phyloP scores from a whole-genome alignment of 2,329 filamentous ascomycete genomes.

The Atkinsonella hypoxylon region DNA sequence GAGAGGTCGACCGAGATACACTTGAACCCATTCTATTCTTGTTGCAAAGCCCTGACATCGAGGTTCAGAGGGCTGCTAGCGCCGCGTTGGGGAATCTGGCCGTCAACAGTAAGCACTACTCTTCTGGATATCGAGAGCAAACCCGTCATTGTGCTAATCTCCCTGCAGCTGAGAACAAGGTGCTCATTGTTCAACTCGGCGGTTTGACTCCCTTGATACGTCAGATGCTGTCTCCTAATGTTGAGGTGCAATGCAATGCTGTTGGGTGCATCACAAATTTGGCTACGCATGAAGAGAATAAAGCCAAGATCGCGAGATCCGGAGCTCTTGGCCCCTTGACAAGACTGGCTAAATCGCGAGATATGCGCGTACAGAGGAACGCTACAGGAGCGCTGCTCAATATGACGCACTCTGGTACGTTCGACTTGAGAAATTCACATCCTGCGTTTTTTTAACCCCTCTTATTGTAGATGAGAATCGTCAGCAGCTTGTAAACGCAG shows the following conservation, averaged over 20 bases:
- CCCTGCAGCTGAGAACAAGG: slow-evolving; percentile 85
- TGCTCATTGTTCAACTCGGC: slow-evolving; percentile 84
- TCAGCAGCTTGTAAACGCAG: slow-evolving; percentile 92
- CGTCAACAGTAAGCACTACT: slow-evolving; percentile 67
- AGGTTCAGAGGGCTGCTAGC: slow-evolving; percentile 92
- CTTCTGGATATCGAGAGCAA: neutral
- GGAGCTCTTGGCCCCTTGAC: slow-evolving; percentile 87
- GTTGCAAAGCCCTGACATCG: slow-evolving; percentile 88
- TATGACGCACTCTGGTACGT: slow-evolving; percentile 94
- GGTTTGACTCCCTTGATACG: slow-evolving; percentile 85
- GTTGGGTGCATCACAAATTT: slow-evolving; percentile 98
- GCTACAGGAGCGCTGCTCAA: slow-evolving; percentile 92
- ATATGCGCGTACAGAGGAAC: slow-evolving; percentile 97
- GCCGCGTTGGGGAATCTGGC: slow-evolving; percentile 91
- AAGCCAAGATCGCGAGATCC: slow-evolving; percentile 93
- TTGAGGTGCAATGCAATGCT: slow-evolving; percentile 98
- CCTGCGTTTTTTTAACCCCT: neutral
- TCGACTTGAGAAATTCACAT: neutral
- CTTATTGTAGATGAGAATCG: slow-evolving; percentile 71
- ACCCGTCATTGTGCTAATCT: slow-evolving; percentile 26
- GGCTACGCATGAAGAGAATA: slow-evolving; percentile 97
- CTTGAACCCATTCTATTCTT: slow-evolving; percentile 93
- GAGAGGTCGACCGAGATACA: slow-evolving; percentile 88
- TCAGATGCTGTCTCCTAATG: slow-evolving; percentile 96
- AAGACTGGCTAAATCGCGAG: slow-evolving; percentile 86